Percentiles rank a stretch among this genome's conserved stretches.
These are phyloP conservation scores for Solanum okadae DNA, from an alignment of 257 asterid genomes.

Conservation along the genomic window DNA sequence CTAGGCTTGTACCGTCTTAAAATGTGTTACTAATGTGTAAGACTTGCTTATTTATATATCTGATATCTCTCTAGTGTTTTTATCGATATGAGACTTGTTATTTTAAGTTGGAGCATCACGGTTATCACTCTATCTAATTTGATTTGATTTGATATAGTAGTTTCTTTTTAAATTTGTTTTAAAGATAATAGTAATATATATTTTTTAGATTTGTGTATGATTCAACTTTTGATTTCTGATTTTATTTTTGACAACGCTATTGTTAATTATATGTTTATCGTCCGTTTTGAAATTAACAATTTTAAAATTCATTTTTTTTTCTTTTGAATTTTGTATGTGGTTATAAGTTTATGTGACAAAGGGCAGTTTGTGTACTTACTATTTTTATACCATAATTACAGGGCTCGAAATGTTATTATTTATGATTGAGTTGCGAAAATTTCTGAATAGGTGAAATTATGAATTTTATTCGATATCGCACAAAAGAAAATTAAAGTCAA, in stretches of 20 bases:
- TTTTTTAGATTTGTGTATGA: neutral
- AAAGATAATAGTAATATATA: neutral
- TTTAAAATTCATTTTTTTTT: neutral
- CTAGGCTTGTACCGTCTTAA: no score
- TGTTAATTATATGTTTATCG: no score
- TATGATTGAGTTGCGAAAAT: neutral
- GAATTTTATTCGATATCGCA: neutral
- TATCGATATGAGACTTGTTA: neutral
- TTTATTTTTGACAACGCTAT: neutral
- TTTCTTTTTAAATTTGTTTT: neutral
- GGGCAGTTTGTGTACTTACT: neutral
- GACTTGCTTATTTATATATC: no score
- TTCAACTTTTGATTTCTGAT: neutral
- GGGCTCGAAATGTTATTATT: neutral
- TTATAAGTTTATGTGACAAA: neutral
- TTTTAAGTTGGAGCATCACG: neutral
- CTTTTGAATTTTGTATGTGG: neutral
- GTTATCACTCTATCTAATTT: neutral
- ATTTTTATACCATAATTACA: neutral
- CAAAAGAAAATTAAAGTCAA: neutral
- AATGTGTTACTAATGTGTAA: neutral
- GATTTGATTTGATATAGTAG: neutral
- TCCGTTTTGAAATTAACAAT: neutral
- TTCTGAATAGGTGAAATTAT: neutral
- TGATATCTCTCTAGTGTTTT: no score